Base-by-base conservation (phyloP, 768 basidiomycete species). In the Mycena floridula region DNA sequence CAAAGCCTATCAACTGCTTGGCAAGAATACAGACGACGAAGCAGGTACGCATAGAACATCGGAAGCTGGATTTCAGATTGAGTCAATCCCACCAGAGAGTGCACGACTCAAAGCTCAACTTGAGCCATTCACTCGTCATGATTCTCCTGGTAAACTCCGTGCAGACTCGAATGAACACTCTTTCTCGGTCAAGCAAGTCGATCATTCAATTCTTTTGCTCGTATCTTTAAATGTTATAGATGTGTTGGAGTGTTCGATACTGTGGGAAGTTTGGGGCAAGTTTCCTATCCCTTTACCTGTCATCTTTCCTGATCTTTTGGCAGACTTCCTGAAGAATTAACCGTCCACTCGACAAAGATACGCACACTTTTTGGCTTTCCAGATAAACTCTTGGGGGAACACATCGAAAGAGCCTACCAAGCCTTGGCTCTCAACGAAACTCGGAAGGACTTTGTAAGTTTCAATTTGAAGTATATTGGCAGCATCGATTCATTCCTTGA, bases 191-290 rank as follows among this genome's bases (percentile, higher is more conserved):
- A 85, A 84, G 85, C 86, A 43, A 43, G 70, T 50, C 8, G 26
- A 21, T 43, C 21, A 5, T 20, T 27, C 12, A 18, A 35, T 20
- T 25, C 38, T 25, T 8, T 7, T 28, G 44, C 16, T 26, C 5
- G 12, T 23, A 7, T 30, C 35, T 38, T 45, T 27, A 16, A 40
- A 50, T 23, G 36, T 13, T 48, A 25, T 50, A 82, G 79, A 59
- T 82, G 81, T 50, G 52, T 88, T 43, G 85, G 85, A 2, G 83
- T 88, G 16, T 88, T 81, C 54, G 85, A 88, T 53, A 88, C 85
- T 5, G 85, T 87, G n/a, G 83, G 83, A n/a, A 25, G n/a, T 22
- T 40, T 18, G 22, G 38, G n/a, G 9, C 28, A 9, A 32, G 9
- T 9, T 32, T 9, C n/a, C 28, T 32, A 32, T 32, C n/a, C n/a